Evolutionary conservation across 192 early-diverging fungal genomes (phyloP).

Genomic region (Backusella morwellensis): DNA sequence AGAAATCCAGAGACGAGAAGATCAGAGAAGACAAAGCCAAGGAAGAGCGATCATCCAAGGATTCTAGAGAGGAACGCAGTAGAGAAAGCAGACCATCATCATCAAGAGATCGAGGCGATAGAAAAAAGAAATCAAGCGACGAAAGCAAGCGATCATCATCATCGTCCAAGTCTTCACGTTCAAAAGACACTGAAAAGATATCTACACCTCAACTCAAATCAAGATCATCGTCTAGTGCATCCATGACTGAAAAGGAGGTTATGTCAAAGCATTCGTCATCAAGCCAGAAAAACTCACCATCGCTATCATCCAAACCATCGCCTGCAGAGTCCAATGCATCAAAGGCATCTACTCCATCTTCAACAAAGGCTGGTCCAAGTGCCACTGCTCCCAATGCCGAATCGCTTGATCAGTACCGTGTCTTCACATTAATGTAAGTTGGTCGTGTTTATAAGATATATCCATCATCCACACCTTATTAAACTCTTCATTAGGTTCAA

Average conservation of each 20-base stretch:
- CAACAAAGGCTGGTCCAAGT: neutral
- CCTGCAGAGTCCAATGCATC: neutral
- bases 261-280: neutral
- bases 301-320: neutral
- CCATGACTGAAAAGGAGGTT: neutral
- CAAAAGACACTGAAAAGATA: neutral
- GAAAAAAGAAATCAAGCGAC: neutral
- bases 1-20: neutral
- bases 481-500: slow-evolving; percentile 14
- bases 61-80: neutral
- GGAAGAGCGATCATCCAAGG: neutral
- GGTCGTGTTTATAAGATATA: neutral
- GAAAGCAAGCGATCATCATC: neutral
- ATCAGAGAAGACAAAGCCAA: neutral
- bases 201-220: neutral
- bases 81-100: neutral
- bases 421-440: slow-evolving; percentile 26
- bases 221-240: neutral
- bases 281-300: neutral
- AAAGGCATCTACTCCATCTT: neutral
- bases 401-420: slow-evolving; percentile 6
- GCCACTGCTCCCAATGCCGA: slow-evolving; percentile 25
- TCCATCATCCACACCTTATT: neutral
- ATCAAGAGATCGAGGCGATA: neutral
- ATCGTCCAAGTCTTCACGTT: neutral